Base-by-base conservation (phyloP, 805 yeast genomes). In the Lipomyces yamanashiensis region DNA sequence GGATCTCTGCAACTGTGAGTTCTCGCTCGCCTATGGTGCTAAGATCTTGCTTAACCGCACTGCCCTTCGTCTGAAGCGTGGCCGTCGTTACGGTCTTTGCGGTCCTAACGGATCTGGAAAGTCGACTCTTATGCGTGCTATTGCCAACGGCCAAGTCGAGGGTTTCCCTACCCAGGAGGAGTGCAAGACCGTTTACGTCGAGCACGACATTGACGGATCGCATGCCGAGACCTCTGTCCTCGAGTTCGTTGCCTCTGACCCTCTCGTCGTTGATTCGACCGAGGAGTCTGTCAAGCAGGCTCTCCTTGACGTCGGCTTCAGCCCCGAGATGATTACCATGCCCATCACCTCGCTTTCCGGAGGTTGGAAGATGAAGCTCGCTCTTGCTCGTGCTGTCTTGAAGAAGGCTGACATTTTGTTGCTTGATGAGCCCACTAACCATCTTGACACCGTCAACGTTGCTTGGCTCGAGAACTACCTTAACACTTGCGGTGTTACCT, bases 21-120 rank as follows among this genome's bases (percentile, higher is more conserved):
- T 95, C 92, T 95, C 99, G 67, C 87, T 95, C 77, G 99, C 99
- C 81, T 95, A 95, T 83, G 99, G 99, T 93, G 99, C 99, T 78
- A 95, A 95, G 90, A 95, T 95, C 86, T 87, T 95, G 84, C 91
- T 95, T 82, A 95, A 95, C 93, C 93, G 95, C 84, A 95, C 99
- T 74, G 98, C 93, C 85, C 87, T 95, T 80, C 92, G 99, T 84
- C 89, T 95, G 80, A 92, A 91, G 92, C 88, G 97, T 86, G 95
- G 89, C 84, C 92, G 98, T 85, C 90, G 99, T 85, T 95, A 95
- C 82, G 99, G 99, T 93, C 84, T 88, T 76, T 89, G 95, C 85
- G 98, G 98, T 84, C 98, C 98, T 79, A 92, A 92, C 84, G 98
- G 98, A 90, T 97, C 98, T 79, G 98, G 98, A 89, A 93, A 93